These are phyloP conservation scores for Lactarius pseudohatsudake DNA, from an alignment of 768 basidiomycete species.

Conservation along the genomic window DNA sequence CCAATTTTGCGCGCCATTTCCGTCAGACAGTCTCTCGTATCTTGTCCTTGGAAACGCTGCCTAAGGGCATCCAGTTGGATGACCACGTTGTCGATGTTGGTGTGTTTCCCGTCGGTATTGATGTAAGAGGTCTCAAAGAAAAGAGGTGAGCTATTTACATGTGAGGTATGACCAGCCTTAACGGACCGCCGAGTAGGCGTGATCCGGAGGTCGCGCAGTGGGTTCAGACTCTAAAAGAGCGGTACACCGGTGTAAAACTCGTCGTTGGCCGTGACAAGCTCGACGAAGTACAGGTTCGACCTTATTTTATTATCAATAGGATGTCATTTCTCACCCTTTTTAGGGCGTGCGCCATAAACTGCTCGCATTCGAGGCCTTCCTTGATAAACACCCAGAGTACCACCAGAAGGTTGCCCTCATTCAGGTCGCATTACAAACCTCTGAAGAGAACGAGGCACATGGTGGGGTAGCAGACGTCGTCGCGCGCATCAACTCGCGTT, in stretches of 20 bases:
- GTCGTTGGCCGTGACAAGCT: slow-evolving; percentile 88
- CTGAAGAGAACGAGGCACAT: slow-evolving; percentile 70
- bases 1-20: slow-evolving; percentile 81
- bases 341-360: slow-evolving; percentile 81
- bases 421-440: slow-evolving; percentile 84
- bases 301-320: slow-evolving; percentile 39
- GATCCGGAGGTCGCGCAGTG: slow-evolving; percentile 81
- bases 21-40: slow-evolving; percentile 83
- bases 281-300: slow-evolving; percentile 59
- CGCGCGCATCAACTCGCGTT: slow-evolving; percentile 77
- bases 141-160: slow-evolving; percentile 50
- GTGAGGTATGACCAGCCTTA: slow-evolving; percentile 10
- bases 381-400: slow-evolving; percentile 76
- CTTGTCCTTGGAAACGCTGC: slow-evolving; percentile 74
- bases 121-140: slow-evolving; percentile 63
- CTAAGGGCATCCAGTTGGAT: slow-evolving; percentile 75
- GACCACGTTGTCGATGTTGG: slow-evolving; percentile 80
- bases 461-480: slow-evolving; percentile 75
- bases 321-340: not conserved
- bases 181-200: slow-evolving; percentile 41
- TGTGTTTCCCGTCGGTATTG: slow-evolving; percentile 90
- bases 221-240: slow-evolving; percentile 74
- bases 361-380: slow-evolving; percentile 77
- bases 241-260: slow-evolving; percentile 83
- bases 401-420: slow-evolving; percentile 83